Conservation (phyloP, 495 filamentous ascomycete species). For the Penicillium goetzii region DNA sequence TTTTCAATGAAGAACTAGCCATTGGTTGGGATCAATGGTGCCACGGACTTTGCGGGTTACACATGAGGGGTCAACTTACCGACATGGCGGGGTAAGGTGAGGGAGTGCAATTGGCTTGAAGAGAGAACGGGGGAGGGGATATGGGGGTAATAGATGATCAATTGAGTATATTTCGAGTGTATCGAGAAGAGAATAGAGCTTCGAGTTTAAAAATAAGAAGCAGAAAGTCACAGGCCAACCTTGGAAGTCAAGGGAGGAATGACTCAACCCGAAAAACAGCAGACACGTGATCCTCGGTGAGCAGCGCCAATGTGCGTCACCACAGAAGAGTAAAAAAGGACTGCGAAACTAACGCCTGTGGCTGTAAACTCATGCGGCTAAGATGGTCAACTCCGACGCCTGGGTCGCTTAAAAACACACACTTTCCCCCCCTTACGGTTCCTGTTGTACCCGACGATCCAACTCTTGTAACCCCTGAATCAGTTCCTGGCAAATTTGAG, state of each 20-base stretch:
- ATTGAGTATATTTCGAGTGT: conserved; percentile 9
- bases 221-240: neutral
- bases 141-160: conserved; percentile 4
- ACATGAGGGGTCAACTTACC: conserved; percentile 42
- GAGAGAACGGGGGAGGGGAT: neutral
- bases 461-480: conserved; percentile 37
- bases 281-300: conserved; percentile 30
- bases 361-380: neutral
- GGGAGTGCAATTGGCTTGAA: conserved; percentile 4
- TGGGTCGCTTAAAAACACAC: conserved; percentile 1
- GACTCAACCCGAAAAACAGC: conserved; percentile 28
- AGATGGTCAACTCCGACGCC: neutral
- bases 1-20: conserved; percentile 85
- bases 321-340: neutral
- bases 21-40: conserved; percentile 19
- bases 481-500: conserved; percentile 38
- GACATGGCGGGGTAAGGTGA: conserved; percentile 41
- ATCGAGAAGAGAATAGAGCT: conserved; percentile 10
- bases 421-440: neutral
- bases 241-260: conserved; percentile 16
- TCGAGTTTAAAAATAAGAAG: conserved; percentile 18
- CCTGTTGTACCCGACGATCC: conserved; percentile 32
- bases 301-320: conserved; percentile 27
- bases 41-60: neutral
- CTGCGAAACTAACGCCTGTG: conserved; percentile 13